Percentiles rank a stretch among this genome's conserved stretches.
Evolutionary conservation across 1,139 yeast species (phyloP).

Genomic region (Candida albicans): DNA sequence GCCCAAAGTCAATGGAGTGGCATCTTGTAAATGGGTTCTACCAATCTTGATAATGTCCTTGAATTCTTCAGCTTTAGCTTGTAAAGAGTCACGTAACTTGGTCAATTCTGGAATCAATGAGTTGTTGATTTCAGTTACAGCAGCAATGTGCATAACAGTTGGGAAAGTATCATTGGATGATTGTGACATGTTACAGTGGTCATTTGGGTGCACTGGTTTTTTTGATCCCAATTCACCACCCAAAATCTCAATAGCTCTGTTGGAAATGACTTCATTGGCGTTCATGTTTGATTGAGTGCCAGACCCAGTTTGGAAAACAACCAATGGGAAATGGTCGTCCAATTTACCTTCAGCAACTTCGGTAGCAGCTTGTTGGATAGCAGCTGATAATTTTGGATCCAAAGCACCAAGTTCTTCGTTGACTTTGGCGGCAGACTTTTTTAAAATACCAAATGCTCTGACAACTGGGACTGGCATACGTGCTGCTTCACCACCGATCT

Average conservation of each 20-base stretch:
- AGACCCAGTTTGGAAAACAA: conserved; percentile 97
- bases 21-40: conserved; percentile 98
- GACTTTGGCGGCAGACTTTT: conserved; percentile 93
- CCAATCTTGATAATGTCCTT: conserved; percentile 91
- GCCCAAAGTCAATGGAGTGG: conserved; percentile 96
- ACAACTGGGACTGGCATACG: conserved; percentile 89
- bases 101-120: conserved; percentile 77
- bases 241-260: conserved; percentile 92
- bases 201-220: conserved; percentile 95
- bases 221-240: conserved; percentile 93
- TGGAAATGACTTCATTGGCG: conserved; percentile 97
- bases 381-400: conserved; percentile 78
- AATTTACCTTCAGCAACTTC: conserved; percentile 93
- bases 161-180: conserved; percentile 98
- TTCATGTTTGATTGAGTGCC: conserved; percentile 99
- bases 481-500: conserved; percentile 91
- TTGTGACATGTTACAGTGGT: conserved; percentile 98
- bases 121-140: conserved; percentile 81
- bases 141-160: conserved; percentile 99
- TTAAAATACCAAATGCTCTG: conserved; percentile 88
- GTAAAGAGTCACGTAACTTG: conserved; percentile 73
- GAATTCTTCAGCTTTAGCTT: conserved; percentile 79
- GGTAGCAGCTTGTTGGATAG: conserved; percentile 91
- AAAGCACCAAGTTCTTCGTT: conserved; percentile 77
- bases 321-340: conserved; percentile 93